phyloP scores from a whole-genome alignment of 768 basidiomycete species.

The Pleurotus tuoliensis region DNA sequence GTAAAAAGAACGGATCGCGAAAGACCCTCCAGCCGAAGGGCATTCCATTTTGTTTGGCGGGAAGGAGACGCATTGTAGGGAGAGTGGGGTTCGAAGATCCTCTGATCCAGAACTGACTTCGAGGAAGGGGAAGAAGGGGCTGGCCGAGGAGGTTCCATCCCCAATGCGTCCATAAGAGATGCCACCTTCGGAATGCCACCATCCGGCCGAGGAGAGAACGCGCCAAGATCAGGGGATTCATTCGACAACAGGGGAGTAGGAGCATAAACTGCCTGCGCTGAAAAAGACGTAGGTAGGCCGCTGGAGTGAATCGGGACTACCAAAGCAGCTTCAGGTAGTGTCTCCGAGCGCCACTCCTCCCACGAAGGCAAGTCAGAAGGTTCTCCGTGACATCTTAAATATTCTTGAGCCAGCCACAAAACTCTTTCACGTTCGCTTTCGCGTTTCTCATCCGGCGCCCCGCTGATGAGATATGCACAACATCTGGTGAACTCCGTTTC shows the following conservation, averaged over 20 bases:
- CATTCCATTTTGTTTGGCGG: slow-evolving; percentile 39
- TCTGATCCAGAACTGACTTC: slow-evolving; percentile 21
- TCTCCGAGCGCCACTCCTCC: slow-evolving; percentile 53
- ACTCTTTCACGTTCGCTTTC: slow-evolving; percentile 43
- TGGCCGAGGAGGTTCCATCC: slow-evolving; percentile 13
- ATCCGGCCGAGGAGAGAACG: slow-evolving; percentile 53
- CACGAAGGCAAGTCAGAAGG: slow-evolving; percentile 52
- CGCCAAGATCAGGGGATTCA: slow-evolving; percentile 42
- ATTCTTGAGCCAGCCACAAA: slow-evolving; percentile 63
- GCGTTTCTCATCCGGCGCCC: slow-evolving; percentile 41
- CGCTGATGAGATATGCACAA: slow-evolving; percentile 60
- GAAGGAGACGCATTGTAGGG: slow-evolving; percentile 9
- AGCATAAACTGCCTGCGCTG: slow-evolving; percentile 50
- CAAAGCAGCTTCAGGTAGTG: slow-evolving; percentile 37
- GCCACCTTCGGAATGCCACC: slow-evolving; percentile 29
- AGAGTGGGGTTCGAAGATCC: slow-evolving; percentile 23
- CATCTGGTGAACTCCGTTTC: slow-evolving; percentile 70
- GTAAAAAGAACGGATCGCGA: slow-evolving; percentile 61
- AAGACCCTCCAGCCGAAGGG: slow-evolving; percentile 62
- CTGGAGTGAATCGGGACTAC: slow-evolving; percentile 14
- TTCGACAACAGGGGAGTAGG: slow-evolving; percentile 41
- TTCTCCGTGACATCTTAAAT: slow-evolving; percentile 52
- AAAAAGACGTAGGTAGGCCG: slow-evolving; percentile 39
- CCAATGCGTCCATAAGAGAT: slow-evolving; percentile 45
- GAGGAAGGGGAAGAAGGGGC: slow-evolving; percentile 17